These are phyloP conservation scores for Pontederia paniculata DNA, from an alignment of 176 grass and related monocot species.

Conservation along the genomic window DNA sequence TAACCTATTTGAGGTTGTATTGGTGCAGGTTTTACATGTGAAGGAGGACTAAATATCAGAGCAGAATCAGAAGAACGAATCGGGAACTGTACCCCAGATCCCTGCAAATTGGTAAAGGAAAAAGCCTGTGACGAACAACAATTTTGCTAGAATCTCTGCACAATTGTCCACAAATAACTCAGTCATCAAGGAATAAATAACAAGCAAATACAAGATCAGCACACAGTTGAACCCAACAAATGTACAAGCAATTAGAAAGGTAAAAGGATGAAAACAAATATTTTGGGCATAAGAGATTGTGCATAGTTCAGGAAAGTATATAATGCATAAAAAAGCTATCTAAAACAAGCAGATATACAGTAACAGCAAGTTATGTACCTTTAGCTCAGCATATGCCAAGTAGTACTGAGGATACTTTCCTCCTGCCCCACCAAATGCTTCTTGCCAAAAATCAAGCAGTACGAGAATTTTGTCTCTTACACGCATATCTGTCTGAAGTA, in stretches of 20 bases:
- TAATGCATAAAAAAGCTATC: neutral
- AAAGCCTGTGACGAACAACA: neutral
- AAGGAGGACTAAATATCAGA: constrained; percentile 56
- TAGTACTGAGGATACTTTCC: constrained; percentile 74
- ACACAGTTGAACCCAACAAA: too few species aligned
- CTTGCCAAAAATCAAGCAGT: constrained; percentile 77
- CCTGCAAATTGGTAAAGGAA: constrained; percentile 27
- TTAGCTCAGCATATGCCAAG: constrained; percentile 73
- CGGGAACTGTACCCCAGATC: constrained; percentile 63
- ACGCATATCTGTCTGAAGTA: constrained; percentile 46
- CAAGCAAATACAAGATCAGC: too few species aligned
- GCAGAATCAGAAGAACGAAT: constrained; percentile 37
- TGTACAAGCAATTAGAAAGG: too few species aligned
- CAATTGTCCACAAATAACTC: too few species aligned
- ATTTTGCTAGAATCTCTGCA: neutral
- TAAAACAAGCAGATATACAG: neutral
- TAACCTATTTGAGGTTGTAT: constrained; percentile 23
- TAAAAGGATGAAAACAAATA: neutral
- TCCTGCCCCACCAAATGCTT: constrained; percentile 65
- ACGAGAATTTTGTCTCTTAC: constrained; percentile 62
- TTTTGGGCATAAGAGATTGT: neutral
- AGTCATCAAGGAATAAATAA: too few species aligned
- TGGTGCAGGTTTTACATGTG: constrained; percentile 5
- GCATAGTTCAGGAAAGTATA: neutral
- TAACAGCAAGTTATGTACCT: constrained; percentile 25